Evolutionary conservation across 192 early-diverging fungal genomes (phyloP), one percentile per base, ranked within the genome.

Genomic region (Coemansia nantahalensis): DNA sequence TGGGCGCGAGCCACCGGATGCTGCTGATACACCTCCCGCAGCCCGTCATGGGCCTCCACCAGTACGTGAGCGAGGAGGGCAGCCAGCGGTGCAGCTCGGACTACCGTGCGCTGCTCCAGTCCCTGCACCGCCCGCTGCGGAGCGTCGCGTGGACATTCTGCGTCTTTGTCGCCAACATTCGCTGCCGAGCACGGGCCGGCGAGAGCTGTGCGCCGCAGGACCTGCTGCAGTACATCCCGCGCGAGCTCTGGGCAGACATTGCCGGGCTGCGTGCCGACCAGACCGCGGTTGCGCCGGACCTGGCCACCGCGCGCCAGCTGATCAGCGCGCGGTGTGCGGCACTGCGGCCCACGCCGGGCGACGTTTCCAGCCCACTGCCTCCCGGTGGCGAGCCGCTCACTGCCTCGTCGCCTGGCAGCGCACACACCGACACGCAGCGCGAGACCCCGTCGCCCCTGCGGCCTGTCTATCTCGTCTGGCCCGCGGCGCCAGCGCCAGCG

Each of bases 211-310:
- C 62, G 43, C 58, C 69, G 7, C 59, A 63, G 5, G 56, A 42
- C 15, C 59, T 74, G 34, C 54, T 63, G 14, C 70, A 74, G 44
- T 54, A 74, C 23, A 63, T 66, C 9, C 51, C 66, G 39, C 70
- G 70, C 35, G 70, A 74, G 35, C 53, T 58, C 55, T 74, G 70
- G 70, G 45, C 70, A 14, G 59, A 74, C 55, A 33, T 67, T 26
- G 58, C 52, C 6, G 70, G 70, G 6, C 35, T 62, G 21, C 41
- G 26, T 14, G 33, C 50, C 2, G 63, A 74, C 22, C 63, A 67
- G 52, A 56, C 67, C 14, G 43, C 45, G 31, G 56, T 74, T 32
- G 70, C 64, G 18, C 70, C 70, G 5, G 59, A 59, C 30, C 42
- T 74, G 47, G 54, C 51, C n/a, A 48, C 59, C 39, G 70, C 70